Percentiles rank a stretch among this genome's conserved stretches.
Evolutionary conservation across 331 rosid genomes (phyloP).

Genomic region (Pyracantha coccinea): DNA sequence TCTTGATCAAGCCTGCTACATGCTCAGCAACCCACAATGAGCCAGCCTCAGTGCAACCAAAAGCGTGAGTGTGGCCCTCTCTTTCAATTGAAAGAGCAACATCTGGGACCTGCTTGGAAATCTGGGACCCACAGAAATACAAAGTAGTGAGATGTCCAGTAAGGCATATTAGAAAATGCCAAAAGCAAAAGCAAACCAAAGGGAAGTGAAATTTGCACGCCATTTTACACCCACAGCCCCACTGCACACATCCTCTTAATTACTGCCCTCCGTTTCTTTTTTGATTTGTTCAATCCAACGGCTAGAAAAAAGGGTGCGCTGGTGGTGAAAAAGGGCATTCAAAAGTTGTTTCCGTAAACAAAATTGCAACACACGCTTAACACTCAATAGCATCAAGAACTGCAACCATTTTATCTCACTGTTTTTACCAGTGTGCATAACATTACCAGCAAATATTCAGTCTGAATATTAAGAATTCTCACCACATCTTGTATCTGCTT

Average conservation of each 20-base stretch:
- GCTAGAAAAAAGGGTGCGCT: not conserved
- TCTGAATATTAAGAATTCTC: not conserved
- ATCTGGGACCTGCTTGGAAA: slow-evolving; percentile 65
- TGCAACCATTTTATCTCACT: not conserved
- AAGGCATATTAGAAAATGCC: not conserved
- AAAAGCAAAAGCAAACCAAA: not conserved
- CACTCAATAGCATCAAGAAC: not conserved
- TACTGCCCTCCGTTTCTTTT: too few relatives aligned
- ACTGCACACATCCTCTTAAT: not conserved
- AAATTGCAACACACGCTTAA: not conserved
- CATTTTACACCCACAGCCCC: not conserved
- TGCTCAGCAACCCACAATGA: slow-evolving; percentile 79
- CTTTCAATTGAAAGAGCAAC: slow-evolving; percentile 42
- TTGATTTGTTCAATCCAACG: too few relatives aligned
- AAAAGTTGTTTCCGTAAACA: not conserved
- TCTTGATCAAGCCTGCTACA: slow-evolving; percentile 61
- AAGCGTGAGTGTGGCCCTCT: slow-evolving; percentile 66
- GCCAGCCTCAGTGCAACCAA: slow-evolving; percentile 74
- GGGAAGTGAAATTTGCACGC: not conserved
- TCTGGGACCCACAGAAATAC: slow-evolving; percentile 37
- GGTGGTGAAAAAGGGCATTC: not conserved
- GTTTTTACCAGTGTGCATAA: too few relatives aligned
- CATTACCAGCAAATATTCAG: too few relatives aligned
- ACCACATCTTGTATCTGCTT: not conserved
- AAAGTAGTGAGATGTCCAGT: not conserved